Base-by-base conservation (phyloP, 495 filamentous ascomycete genomes). In the Letharia lupina region DNA sequence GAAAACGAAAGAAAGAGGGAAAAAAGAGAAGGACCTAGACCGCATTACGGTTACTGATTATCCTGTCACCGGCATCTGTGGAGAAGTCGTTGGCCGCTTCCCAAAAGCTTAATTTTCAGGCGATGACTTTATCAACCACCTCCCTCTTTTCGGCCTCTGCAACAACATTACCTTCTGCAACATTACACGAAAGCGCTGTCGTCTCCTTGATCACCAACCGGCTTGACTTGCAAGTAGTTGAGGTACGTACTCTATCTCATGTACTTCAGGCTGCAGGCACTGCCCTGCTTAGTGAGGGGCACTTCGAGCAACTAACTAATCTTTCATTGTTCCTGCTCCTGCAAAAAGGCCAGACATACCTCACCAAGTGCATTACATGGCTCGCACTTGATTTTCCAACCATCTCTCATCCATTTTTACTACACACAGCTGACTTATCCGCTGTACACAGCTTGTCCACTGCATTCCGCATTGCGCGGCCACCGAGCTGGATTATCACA, bases 401-500 rank as follows among this genome's bases (percentile, higher is more conserved):
- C 11, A 35, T 60, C 35, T 13, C 41, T 23, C 31, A 41, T 15
- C n/a, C 11, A 35, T 60, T 16, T 13, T 31, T 23, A 31, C 6
- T 15, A 60, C 18, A 11, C 41, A 20, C 39, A 39, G 12, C 63
- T 65, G 42, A 65, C 18, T n/a, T 39, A 10, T 31, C 12, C 4
- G 20, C 31, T 45, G 63, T 18, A 58, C 28, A 58, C 64, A 61
- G 64, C 57, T 54, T 44, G 3, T 66, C n/a, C 57, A 60, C 45
- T 9, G 44, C 47, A 44, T 33, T 39, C 48, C 57, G 33, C 57
- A 45, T 63, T 48, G 57, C 60, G 57, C 60, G 57, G 65, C 68
- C 47, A 54, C 62, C 68, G 68, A 67, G 67, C 68, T 70, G 68
- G 68, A 70, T 67, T 44, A 65, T 23, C 62, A 57, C 42, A 65